phyloP scores from a whole-genome alignment of 139 green algal species.

The Diplosphaera chodatii region DNA sequence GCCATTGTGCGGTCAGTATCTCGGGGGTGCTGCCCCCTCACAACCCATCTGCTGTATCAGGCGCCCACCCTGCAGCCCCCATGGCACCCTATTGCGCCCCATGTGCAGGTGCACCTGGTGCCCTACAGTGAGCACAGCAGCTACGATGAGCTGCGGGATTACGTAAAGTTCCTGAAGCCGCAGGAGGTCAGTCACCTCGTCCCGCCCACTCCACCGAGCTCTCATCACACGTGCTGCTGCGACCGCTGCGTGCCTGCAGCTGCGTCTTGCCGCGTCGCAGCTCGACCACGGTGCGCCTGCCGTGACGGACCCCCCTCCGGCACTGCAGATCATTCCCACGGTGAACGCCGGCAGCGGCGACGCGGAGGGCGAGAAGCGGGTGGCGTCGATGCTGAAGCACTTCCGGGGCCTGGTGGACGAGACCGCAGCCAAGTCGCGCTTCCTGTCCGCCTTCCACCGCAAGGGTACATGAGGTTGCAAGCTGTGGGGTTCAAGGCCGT shows the following conservation, averaged over 20 bases:
- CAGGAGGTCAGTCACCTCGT: constrained; percentile 53
- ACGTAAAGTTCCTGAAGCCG: constrained; percentile 61
- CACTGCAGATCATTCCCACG: constrained; percentile 73
- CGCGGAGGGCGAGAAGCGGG: constrained; percentile 21
- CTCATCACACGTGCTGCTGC: too few relatives aligned
- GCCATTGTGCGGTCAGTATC: too few relatives aligned
- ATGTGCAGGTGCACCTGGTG: constrained; percentile 59
- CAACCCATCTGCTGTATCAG: too few relatives aligned
- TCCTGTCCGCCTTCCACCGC: constrained; percentile 33
- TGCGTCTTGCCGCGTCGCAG: too few relatives aligned
- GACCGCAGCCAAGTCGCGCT: constrained; percentile 52
- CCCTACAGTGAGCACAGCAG: constrained; percentile 87
- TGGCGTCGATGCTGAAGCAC: constrained; percentile 44
- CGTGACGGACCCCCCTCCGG: too few relatives aligned
- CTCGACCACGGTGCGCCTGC: too few relatives aligned
- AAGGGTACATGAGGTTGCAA: background rate
- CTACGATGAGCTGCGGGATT: constrained; percentile 74
- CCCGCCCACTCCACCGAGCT: too few relatives aligned
- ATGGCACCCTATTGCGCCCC: too few relatives aligned
- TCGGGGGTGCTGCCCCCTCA: too few relatives aligned
- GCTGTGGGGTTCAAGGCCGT: too few relatives aligned
- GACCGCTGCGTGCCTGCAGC: too few relatives aligned
- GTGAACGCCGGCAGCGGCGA: constrained; percentile 54
- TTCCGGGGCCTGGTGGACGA: constrained; percentile 63
- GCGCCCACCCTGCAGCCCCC: too few relatives aligned